These are phyloP conservation scores for Paramecium primaurelia DNA, from an alignment of 73 alveolate species.

Conservation along the genomic window DNA sequence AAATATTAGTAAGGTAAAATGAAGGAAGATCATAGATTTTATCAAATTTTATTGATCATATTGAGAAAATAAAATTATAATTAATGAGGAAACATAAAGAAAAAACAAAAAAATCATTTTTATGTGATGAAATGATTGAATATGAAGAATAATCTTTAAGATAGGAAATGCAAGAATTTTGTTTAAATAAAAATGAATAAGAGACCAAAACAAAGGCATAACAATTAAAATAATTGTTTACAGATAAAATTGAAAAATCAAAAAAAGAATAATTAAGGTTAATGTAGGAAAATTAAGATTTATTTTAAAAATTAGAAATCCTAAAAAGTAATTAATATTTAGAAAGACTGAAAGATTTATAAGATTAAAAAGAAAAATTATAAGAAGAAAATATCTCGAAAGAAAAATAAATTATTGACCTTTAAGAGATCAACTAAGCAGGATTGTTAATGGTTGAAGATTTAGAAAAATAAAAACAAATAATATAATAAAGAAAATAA, in stretches of 20 bases:
- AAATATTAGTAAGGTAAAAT: not conserved
- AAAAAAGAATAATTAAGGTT: not conserved
- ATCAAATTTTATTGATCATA: not conserved
- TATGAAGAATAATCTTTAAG: not conserved
- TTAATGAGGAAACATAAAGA: not conserved
- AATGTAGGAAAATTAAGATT: not conserved
- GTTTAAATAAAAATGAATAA: not conserved
- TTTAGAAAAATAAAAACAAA: not conserved
- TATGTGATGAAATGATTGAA: not conserved
- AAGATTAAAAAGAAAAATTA: not conserved
- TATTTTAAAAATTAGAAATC: not conserved
- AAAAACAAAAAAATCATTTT: not conserved
- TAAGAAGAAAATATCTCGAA: not conserved
- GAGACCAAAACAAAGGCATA: not conserved
- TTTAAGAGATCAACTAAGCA: not conserved
- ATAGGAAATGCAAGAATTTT: not conserved
- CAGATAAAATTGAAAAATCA: not conserved
- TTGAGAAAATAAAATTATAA: not conserved
- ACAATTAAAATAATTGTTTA: not conserved
- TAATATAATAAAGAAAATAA: not conserved
- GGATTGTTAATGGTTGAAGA: not conserved
- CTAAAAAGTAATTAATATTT: not conserved
- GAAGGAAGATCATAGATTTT: not conserved
- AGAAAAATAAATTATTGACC: not conserved
- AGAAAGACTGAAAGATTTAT: not conserved